Base-by-base conservation (phyloP, 2,329 filamentous ascomycete genomes). In the Aspergillus sp. region DNA sequence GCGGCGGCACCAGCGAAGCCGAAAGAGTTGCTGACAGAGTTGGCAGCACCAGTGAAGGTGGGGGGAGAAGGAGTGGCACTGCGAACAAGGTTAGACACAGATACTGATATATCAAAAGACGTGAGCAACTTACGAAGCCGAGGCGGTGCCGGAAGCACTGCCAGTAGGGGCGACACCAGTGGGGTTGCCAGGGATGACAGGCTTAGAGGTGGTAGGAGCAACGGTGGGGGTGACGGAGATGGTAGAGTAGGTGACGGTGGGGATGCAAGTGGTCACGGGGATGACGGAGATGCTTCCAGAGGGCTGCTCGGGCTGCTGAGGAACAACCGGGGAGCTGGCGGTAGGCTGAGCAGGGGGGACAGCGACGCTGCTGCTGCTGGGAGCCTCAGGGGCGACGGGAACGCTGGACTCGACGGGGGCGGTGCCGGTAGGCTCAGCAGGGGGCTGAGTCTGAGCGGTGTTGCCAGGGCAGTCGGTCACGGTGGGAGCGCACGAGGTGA, bases 401-500 rank as follows among this genome's bases (percentile, higher is more conserved):
- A 51, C 24, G 48, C 34, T 45, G 24, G 50, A 19, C 15, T 19
- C 13, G n/a, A 45, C 41, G 27, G 41, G 49, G 20, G 41, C 42
- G 27, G 49, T 39, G 3, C 44, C 54, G 15, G 58, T 51, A 24
- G 57, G 49, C 33, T 48, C 49, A 48, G 34, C 51, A 49, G 55
- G 17, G 53, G 47, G 8, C 56, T 61, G 57, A 59, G 69, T 61
- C 57, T 64, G 64, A 60, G 68, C 63, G 58, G 62, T 65, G 51
- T 27, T 45, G 40, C 67, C 73, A 46, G 75, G 74, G 74, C 87
- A 89, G 84, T 88, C 70, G 73, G 83, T 82, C 69, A 88, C 84
- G 60, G 80, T 79, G 50, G 84, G 77, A 58, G 75, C 80, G 80
- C 84, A 87, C 53, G 82, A 84, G 74, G 83, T 87, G 81, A 87